These are phyloP conservation scores for Dendrocalamus sinicus DNA, from an alignment of 176 grass and related monocot genomes.

Conservation along the genomic window DNA sequence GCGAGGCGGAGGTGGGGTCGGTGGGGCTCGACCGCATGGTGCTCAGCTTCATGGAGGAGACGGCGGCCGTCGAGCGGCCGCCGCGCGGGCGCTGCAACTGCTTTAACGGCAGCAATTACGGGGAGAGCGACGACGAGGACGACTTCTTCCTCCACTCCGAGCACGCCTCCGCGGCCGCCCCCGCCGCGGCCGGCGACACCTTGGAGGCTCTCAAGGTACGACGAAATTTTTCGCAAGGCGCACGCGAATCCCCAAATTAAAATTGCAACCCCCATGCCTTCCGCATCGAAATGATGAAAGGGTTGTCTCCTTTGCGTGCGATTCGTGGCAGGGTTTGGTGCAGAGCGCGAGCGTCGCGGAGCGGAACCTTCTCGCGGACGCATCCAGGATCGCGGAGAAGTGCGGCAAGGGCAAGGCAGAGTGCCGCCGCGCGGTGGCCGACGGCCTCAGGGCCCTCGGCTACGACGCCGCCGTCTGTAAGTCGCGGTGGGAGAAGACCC, in stretches of 20 bases:
- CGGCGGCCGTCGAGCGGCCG: constrained; percentile 60
- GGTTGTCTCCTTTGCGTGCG: constrained; percentile 28
- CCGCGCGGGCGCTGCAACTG: constrained; percentile 78
- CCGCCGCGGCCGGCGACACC: constrained; percentile 47
- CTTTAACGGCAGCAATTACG: constrained; percentile 83
- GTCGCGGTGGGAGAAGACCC: constrained; percentile 77
- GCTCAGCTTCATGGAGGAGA: constrained; percentile 81
- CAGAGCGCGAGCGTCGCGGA: constrained; percentile 71
- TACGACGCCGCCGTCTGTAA: constrained; percentile 88
- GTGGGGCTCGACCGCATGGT: constrained; percentile 83
- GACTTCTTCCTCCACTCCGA: constrained; percentile 60
- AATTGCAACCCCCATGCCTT: background rate
- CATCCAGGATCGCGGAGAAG: constrained; percentile 59
- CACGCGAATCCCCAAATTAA: background rate
- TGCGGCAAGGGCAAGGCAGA: constrained; percentile 60
- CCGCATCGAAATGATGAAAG: constrained; percentile 30
- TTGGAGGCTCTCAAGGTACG: constrained; percentile 72
- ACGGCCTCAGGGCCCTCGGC: constrained; percentile 70
- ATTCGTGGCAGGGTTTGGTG: constrained; percentile 69
- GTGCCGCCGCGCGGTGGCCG: constrained; percentile 61
- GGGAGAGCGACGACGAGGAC: constrained; percentile 80
- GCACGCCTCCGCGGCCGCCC: background rate
- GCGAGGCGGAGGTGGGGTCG: constrained; percentile 52
- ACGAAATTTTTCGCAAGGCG: background rate
- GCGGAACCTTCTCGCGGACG: constrained; percentile 90